Base-by-base conservation (phyloP, 495 filamentous ascomycete genomes). In the Pseudevernia furfuracea region DNA sequence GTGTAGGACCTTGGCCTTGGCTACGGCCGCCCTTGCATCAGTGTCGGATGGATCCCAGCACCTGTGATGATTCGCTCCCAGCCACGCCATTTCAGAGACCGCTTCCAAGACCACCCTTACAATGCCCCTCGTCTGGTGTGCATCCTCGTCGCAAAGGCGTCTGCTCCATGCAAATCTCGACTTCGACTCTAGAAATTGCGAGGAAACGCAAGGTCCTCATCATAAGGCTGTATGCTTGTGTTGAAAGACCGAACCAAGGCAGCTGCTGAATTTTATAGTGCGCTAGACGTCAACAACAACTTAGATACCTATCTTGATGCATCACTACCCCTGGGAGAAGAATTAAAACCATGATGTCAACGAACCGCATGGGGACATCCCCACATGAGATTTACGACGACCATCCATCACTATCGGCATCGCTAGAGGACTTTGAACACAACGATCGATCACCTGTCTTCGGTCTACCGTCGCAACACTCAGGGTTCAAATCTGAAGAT, bases 371-470 rank as follows among this genome's bases (percentile, higher is more conserved):
- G 74, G 77, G 77, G 65, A 75, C 79, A 68, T 72, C 79, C 66
- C 76, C 78, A 64, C 69, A 55, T n/a, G 52, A 55, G 52, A 55
- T 78, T 53, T 85, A 84, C 75, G 86, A 89, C 71, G 83, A 84
- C 73, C 86, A 87, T 76, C 82, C 84, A 39, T 87, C 84, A 61
- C 71, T 92, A 76, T 83, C 86, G 77, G 87, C 81, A 53, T 90
- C 88, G 60, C 80, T 91, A 69, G 84, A 87, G 71, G 89, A 92
- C 78, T 91, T 90, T 81, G 87, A 87, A 70, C 79, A 76, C 71
- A 78, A 75, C 64, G 78, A 79, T 58, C 80, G 62, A 30, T 81
- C 82, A 30, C 84, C 81, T 15, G 58, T 81, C 69, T 84, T 85
- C 69, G 79, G 78, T 48, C 76, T 89, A 61, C 90, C 87, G 21